A percentile compares a stretch with the other conserved stretches of the same genome.
Conservation (phyloP, 345 rosid genomes). For the Melaleuca quinquenervia region DNA sequence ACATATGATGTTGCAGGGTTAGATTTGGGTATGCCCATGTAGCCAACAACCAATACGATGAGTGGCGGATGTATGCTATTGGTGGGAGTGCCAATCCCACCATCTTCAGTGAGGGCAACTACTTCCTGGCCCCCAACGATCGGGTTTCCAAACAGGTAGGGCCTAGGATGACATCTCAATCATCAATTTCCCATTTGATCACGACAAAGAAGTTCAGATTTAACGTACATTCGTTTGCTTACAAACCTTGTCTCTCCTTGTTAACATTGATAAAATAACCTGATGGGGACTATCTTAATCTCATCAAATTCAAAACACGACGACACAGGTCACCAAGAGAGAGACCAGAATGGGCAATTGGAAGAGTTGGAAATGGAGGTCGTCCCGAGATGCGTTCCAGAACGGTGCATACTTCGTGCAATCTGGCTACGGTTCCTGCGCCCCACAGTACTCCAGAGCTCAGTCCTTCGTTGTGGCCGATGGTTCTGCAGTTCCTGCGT, state of each 20-base stretch:
- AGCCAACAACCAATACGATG: conserved; percentile 82
- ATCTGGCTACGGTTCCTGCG: conserved; percentile 64
- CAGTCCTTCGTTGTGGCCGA: conserved; percentile 49
- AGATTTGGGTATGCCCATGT: conserved; percentile 83
- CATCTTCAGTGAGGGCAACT: conserved; percentile 84
- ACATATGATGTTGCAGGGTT: conserved; percentile 25
- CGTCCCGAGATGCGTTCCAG: conserved; percentile 54
- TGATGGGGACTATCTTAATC: background rate
- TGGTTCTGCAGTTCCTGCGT: conserved; percentile 48
- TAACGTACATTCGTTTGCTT: background rate
- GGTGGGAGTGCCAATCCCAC: conserved; percentile 95
- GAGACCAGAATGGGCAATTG: conserved; percentile 28
- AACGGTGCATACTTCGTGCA: conserved; percentile 89
- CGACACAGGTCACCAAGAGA: conserved; percentile 73
- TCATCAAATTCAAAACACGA: background rate
- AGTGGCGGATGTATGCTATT: conserved; percentile 91
- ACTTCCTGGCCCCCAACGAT: conserved; percentile 55
- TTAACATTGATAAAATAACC: background rate
- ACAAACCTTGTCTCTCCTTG: background rate
- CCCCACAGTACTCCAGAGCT: conserved; percentile 35
- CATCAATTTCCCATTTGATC: background rate
- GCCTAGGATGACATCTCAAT: background rate
- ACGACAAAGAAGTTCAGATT: background rate
- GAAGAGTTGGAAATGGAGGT: conserved; percentile 82
- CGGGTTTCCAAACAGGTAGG: conserved; percentile 48